Conservation (phyloP, 331 rosid species). For the Cydonia oblonga region DNA sequence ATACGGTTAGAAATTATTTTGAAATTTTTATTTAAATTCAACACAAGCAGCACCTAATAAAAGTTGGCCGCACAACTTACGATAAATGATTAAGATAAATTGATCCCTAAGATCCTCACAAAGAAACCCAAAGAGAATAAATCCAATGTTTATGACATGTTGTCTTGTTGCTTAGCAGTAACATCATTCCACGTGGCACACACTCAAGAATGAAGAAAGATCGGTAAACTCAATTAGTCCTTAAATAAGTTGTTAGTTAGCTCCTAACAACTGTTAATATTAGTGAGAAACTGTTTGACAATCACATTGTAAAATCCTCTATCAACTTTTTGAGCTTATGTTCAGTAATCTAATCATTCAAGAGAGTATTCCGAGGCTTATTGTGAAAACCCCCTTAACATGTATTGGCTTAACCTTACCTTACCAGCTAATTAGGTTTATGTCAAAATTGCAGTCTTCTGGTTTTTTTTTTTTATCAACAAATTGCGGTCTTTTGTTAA, state of each 20-base stretch:
- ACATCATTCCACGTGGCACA: conserved; percentile 18
- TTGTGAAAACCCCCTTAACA: background rate
- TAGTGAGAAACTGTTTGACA: background rate
- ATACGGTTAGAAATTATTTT: no score
- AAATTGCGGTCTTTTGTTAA: background rate
- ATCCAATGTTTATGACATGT: conserved; percentile 8
- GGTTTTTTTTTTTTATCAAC: background rate
- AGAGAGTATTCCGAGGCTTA: background rate
- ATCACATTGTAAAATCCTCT: background rate
- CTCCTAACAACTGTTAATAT: background rate
- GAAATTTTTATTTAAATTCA: no score
- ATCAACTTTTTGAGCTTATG: background rate
- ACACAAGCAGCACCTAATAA: no score
- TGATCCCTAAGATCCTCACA: no score
- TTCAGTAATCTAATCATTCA: no score
- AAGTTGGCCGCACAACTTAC: accelerated
- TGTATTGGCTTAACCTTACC: background rate
- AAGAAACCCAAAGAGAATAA: no score
- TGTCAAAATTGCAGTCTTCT: background rate
- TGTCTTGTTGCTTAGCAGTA: conserved; percentile 22
- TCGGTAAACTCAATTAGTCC: background rate
- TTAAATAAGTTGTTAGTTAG: no score
- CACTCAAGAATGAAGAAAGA: conserved; percentile 23
- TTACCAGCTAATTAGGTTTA: background rate
- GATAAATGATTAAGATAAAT: no score